Evolutionary conservation across 345 rosid genomes (phyloP), one percentile per base, ranked within the genome.

Genomic region (Gossypium arboreum): DNA sequence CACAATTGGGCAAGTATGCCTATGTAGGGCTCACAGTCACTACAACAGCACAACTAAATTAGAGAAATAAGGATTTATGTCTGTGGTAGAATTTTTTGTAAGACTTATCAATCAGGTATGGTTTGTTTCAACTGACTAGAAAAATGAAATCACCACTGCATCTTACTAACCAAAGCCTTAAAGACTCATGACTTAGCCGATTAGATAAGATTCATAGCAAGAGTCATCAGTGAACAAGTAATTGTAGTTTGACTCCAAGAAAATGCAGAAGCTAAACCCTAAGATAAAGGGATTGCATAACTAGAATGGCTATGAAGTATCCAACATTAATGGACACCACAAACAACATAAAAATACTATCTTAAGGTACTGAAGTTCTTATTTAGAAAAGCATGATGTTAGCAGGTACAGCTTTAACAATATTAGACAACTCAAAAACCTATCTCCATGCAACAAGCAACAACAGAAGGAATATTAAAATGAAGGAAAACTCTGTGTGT

Each of bases 61-160:
- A 44, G 6, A 18, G 54, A 66, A 18, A 18, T 41, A 41, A 41
- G 48, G 16, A 12, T 18, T 44, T 44, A 20, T 6, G 27, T 16
- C 15, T 65, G 17, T 44, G 29, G 17, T 18, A 34, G 67, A 29
- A 34, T 66, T 29, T 61, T 61, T 44, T 4, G 66, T 15, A 29
- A 62, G 45, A 10, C 7, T 62, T 29, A 7, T 7, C 67, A 62
- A 15, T 62, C 44, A 15, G 45, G 16, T 61, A 5, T 10, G 45
- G 18, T 12, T 62, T 29, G 10, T 63, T 63, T 17, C 68, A 63
- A 16, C 4, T 9, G 45, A 63, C 48, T 17, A 41, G 48, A n/a
- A 63, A 63, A 39, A 63, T 63, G 20, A 47, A 62, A 62, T 62
- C 45, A 63, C 44, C 34, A 66, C 55, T 67, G 47, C 54, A 67